phyloP scores from a whole-genome alignment of 345 rosid genomes.

The Brassica incana region DNA sequence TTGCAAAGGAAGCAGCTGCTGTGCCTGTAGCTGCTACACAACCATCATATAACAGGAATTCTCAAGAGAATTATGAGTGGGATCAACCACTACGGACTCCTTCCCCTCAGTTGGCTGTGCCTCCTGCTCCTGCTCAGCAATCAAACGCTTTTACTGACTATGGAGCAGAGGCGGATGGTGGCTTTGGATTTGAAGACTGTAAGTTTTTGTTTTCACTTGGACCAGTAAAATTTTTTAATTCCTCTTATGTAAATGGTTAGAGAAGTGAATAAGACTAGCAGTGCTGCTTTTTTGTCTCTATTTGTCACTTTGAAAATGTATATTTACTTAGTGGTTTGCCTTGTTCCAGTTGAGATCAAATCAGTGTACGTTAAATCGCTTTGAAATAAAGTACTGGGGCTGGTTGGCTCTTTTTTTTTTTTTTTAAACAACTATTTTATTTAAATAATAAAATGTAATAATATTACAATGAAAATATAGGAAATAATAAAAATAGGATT shows the following conservation, averaged over 20 bases:
- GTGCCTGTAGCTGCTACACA: constrained; percentile 55
- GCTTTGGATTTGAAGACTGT: constrained; percentile 74
- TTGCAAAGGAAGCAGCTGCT: constrained; percentile 52
- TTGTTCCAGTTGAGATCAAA: constrained; percentile 71
- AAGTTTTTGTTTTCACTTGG: constrained; percentile 17
- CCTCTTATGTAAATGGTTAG: not conserved
- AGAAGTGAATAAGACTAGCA: not conserved
- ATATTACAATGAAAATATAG: too few species aligned
- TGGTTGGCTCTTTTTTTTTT: too few species aligned
- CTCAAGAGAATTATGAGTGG: constrained; percentile 66
- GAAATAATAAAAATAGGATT: too few species aligned
- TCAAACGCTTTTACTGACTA: constrained; percentile 53
- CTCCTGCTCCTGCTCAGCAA: constrained; percentile 47
- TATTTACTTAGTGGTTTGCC: constrained; percentile 21
- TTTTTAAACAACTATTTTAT: too few species aligned
- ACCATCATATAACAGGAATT: constrained; percentile 47
- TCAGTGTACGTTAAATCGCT: constrained; percentile 95
- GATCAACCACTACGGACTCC: constrained; percentile 45
- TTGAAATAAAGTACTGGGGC: too few species aligned
- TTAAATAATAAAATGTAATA: too few species aligned
- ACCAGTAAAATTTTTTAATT: not conserved
- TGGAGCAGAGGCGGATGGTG: constrained; percentile 52
- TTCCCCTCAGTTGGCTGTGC: constrained; percentile 53
- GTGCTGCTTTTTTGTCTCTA: not conserved
- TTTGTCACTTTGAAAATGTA: constrained; percentile 7